phyloP scores from a whole-genome alignment of 805 yeast genomes.

The Hanseniaspora meyeri region DNA sequence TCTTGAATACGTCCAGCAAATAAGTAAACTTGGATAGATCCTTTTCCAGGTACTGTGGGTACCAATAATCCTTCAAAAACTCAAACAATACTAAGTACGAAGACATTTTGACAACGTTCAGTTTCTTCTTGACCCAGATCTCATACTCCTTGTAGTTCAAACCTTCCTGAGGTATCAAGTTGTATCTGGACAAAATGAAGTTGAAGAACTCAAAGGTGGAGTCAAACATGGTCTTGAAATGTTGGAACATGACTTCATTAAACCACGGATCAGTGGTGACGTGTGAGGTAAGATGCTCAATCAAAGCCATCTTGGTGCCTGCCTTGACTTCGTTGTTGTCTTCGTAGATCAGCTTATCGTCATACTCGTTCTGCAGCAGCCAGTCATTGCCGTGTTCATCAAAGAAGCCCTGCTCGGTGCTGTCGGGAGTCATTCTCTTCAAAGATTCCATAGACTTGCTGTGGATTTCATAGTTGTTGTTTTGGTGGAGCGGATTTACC shows the following conservation, averaged over 20 bases:
- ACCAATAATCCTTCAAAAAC: slow-evolving; percentile 61
- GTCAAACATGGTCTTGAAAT: slow-evolving; percentile 58
- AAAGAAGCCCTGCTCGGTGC: slow-evolving; percentile 25
- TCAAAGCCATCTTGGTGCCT: slow-evolving; percentile 65
- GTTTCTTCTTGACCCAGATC: slow-evolving; percentile 61
- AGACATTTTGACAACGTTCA: slow-evolving; percentile 51
- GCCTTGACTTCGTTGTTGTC: slow-evolving; percentile 60
- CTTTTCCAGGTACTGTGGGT: slow-evolving; percentile 42
- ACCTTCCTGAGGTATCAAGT: slow-evolving; percentile 74
- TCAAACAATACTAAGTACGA: slow-evolving; percentile 56
- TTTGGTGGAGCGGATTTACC: not conserved
- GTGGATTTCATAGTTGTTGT: not conserved
- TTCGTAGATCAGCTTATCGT: slow-evolving; percentile 47
- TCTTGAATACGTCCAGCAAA: slow-evolving; percentile 32
- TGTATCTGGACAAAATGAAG: slow-evolving; percentile 50
- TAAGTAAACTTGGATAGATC: slow-evolving; percentile 28
- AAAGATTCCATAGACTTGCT: not conserved
- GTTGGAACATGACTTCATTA: slow-evolving; percentile 56
- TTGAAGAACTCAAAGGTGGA: slow-evolving; percentile 51
- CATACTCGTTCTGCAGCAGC: slow-evolving; percentile 60
- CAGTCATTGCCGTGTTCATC: slow-evolving; percentile 36
- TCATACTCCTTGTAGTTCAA: slow-evolving; percentile 70
- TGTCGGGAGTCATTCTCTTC: not conserved
- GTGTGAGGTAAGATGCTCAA: slow-evolving; percentile 72
- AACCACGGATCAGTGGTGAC: slow-evolving; percentile 48